phyloP scores from a whole-genome alignment of 2,329 filamentous ascomycete genomes.

The Colletotrichum tropicale region DNA sequence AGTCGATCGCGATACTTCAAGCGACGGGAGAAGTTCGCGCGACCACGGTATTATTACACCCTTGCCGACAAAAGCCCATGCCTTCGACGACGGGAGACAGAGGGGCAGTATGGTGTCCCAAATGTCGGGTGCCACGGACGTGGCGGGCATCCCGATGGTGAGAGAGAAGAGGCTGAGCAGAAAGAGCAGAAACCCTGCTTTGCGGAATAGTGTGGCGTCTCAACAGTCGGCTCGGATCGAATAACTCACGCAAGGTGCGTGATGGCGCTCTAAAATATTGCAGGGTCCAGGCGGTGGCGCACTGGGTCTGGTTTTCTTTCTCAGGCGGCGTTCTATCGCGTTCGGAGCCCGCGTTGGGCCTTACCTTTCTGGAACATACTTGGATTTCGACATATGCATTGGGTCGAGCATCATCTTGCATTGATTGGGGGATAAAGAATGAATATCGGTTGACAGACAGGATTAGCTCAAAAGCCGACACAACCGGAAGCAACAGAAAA shows the following conservation, averaged over 20 bases:
- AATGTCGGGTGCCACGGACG: not conserved
- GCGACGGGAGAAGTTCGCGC: not conserved
- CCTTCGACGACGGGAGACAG: not conserved
- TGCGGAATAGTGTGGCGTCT: conserved; percentile 12
- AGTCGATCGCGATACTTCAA: conserved; percentile 1
- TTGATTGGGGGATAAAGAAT: not conserved
- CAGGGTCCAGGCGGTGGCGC: not conserved
- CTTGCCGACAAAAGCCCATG: not conserved
- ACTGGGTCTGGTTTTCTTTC: not conserved
- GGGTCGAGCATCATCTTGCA: conserved; percentile 9
- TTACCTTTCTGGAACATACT: conserved; percentile 11
- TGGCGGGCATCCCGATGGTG: not conserved
- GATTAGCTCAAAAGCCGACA: not conserved
- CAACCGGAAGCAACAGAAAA: not conserved
- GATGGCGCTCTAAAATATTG: not conserved
- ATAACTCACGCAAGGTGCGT: not conserved
- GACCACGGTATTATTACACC: not conserved
- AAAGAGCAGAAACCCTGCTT: not conserved
- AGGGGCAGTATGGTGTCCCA: conserved; percentile 1
- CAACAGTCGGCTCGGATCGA: conserved; percentile 15
- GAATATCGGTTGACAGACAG: not conserved
- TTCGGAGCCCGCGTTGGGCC: not conserved
- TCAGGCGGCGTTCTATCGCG: not conserved
- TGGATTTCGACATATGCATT: conserved; percentile 11
- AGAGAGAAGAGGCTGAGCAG: conserved; percentile 13